Evolutionary conservation across 2,329 filamentous ascomycete species (phyloP).

Genomic region (Geosmithia putterillii): DNA sequence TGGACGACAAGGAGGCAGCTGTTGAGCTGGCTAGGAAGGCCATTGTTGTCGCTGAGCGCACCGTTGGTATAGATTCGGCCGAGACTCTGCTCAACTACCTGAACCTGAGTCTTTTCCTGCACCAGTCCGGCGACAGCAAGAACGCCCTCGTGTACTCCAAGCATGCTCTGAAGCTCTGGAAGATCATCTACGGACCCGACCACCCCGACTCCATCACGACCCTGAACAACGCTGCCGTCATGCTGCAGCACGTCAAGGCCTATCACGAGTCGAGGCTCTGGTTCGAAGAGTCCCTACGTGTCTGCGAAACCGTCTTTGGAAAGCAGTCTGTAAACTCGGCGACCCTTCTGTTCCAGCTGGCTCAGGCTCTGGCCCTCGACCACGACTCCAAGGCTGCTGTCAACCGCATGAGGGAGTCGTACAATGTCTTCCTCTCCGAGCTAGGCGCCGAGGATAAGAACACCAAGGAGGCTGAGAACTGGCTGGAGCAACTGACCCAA

Average conservation of each 20-base stretch:
- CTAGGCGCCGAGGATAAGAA: slow-evolving; percentile 89
- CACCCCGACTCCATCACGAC: slow-evolving; percentile 98
- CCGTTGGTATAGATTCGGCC: slow-evolving; percentile 81
- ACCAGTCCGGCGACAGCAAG: slow-evolving; percentile 82
- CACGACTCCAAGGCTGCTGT: slow-evolving; percentile 88
- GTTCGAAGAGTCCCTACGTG: slow-evolving; percentile 85
- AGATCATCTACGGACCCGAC: slow-evolving; percentile 84
- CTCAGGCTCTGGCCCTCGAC: slow-evolving; percentile 90
- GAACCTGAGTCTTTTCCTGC: slow-evolving; percentile 88
- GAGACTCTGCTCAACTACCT: slow-evolving; percentile 94
- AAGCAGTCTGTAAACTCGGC: slow-evolving; percentile 85
- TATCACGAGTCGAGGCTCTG: slow-evolving; percentile 91
- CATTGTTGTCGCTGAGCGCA: slow-evolving; percentile 90
- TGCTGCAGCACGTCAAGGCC: slow-evolving; percentile 90
- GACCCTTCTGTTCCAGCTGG: slow-evolving; percentile 91
- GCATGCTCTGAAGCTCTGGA: slow-evolving; percentile 91
- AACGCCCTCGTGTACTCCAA: slow-evolving; percentile 79
- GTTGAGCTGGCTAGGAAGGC: slow-evolving; percentile 94
- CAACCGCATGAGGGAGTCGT: slow-evolving; percentile 87
- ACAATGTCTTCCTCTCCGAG: slow-evolving; percentile 83
- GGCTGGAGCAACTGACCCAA: slow-evolving; percentile 91
- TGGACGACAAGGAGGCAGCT: slow-evolving; percentile 95
- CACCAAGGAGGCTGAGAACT: slow-evolving; percentile 93
- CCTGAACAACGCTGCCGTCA: slow-evolving; percentile 96
- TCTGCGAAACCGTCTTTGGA: slow-evolving; percentile 85